A percentile compares a stretch with the other conserved stretches of the same genome.
phyloP scores from a whole-genome alignment of 257 asterid species.

The Solanum bulbocastanum region DNA sequence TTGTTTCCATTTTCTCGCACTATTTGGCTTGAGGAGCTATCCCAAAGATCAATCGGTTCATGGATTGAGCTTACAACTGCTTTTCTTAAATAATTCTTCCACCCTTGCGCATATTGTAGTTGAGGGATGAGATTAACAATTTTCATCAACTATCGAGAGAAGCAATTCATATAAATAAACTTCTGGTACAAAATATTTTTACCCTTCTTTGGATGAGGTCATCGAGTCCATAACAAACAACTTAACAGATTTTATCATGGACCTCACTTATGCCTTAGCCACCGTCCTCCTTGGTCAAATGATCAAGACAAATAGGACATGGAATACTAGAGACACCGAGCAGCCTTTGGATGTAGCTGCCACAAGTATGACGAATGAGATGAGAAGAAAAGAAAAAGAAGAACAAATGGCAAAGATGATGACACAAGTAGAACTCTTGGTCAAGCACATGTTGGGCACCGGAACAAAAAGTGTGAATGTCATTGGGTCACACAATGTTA shows the following conservation, averaged over 20 bases:
- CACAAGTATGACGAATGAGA: not conserved
- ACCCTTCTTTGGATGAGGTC: not conserved
- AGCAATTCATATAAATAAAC: not conserved
- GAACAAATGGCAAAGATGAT: not conserved
- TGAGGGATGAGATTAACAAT: not conserved
- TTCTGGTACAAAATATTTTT: too few species aligned
- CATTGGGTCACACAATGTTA: not conserved
- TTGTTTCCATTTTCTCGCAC: not conserved
- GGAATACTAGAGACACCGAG: too few species aligned
- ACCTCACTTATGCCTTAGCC: too few species aligned
- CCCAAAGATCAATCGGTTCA: not conserved
- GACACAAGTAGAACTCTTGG: not conserved
- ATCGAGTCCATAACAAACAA: not conserved
- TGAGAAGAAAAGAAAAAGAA: not conserved
- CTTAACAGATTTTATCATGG: too few species aligned
- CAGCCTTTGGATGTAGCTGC: too few species aligned
- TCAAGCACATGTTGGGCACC: not conserved
- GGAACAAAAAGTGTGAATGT: not conserved
- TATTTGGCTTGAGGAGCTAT: too few species aligned
- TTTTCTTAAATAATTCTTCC: not conserved
- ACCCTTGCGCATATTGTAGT: not conserved
- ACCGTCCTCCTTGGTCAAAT: too few species aligned
- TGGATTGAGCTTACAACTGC: not conserved
- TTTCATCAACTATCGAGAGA: not conserved
- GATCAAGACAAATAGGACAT: too few species aligned